These are phyloP conservation scores for Paraphoma sp. DNA, from an alignment of 2,329 filamentous ascomycete genomes.

Conservation along the genomic window DNA sequence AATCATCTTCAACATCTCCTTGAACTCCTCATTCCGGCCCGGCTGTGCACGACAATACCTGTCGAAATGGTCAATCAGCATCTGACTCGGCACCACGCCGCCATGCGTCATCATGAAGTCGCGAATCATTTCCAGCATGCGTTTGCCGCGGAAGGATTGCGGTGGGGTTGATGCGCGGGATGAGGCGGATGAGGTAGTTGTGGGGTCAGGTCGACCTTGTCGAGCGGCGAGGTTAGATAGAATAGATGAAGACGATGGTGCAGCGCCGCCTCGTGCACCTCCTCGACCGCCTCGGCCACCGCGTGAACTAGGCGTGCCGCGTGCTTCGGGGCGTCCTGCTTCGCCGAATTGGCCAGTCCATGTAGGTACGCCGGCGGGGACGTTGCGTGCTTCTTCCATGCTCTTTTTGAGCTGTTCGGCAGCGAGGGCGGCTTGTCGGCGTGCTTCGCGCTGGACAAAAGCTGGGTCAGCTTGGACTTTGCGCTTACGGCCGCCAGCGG, in stretches of 20 bases:
- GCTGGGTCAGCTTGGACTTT: slow-evolving; percentile 75
- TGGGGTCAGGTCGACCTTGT: slow-evolving; percentile 40
- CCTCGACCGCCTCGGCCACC: slow-evolving; percentile 48
- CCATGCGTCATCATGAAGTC: slow-evolving; percentile 80
- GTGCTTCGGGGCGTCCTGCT: slow-evolving; percentile 67
- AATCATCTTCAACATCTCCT: slow-evolving; percentile 77
- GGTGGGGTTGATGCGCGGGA: slow-evolving; percentile 40
- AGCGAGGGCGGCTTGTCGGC: slow-evolving; percentile 77
- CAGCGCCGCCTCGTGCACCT: slow-evolving; percentile 45
- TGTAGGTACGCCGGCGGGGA: slow-evolving; percentile 85
- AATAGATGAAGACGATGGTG: slow-evolving; percentile 50
- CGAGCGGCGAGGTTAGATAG: slow-evolving; percentile 53
- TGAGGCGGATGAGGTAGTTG: slow-evolving; percentile 15
- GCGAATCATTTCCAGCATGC: slow-evolving; percentile 66
- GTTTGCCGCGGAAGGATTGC: slow-evolving; percentile 42
- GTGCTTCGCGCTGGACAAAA: slow-evolving; percentile 83
- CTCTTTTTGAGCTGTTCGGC: slow-evolving; percentile 77
- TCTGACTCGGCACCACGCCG: slow-evolving; percentile 80
- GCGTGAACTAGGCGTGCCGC: slow-evolving; percentile 46
- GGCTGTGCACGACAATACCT: slow-evolving; percentile 73
- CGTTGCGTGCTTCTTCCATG: slow-evolving; percentile 71
- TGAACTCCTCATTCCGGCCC: slow-evolving; percentile 76
- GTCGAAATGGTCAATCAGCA: slow-evolving; percentile 90
- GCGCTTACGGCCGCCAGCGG: slow-evolving; percentile 59
- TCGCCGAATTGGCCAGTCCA: slow-evolving; percentile 90